phyloP scores from a whole-genome alignment of 1,284 basidiomycete species.

The Melampsora medusae region DNA sequence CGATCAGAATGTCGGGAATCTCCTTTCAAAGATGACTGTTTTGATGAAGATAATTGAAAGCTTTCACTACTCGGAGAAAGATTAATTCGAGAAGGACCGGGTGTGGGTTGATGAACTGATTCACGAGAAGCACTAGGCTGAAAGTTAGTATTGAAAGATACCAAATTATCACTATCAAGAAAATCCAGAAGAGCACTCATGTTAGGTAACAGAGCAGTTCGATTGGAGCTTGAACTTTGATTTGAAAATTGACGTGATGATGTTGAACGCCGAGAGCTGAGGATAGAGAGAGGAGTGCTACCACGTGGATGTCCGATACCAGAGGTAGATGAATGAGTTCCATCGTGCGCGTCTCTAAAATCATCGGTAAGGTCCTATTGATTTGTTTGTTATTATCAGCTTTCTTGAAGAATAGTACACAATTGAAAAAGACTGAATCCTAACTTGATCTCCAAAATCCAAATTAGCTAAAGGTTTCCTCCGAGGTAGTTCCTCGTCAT shows the following conservation, averaged over 20 bases:
- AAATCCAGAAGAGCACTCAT: slow-evolving; percentile 32
- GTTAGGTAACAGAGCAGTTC: slow-evolving; percentile 16
- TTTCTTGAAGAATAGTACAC: not conserved
- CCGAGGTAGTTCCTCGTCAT: not conserved
- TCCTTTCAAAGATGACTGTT: not conserved
- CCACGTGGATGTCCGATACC: slow-evolving; percentile 43
- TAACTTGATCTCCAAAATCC: slow-evolving; percentile 35
- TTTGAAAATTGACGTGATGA: slow-evolving; percentile 17
- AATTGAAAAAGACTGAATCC: not conserved
- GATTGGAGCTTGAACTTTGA: slow-evolving; percentile 26
- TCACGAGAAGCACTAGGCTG: slow-evolving; percentile 25
- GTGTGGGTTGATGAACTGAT: not conserved
- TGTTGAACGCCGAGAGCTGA: slow-evolving; percentile 38
- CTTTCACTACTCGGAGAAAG: not conserved
- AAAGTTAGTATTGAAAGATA: slow-evolving; percentile 15
- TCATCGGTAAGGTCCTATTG: slow-evolving; percentile 41
- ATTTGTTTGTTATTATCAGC: not conserved
- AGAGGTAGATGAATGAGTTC: slow-evolving; percentile 30
- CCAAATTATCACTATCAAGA: slow-evolving; percentile 27
- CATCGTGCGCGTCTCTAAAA: slow-evolving; percentile 25
- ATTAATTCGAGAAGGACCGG: slow-evolving; percentile 15
- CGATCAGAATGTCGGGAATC: not conserved
- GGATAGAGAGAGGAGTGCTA: slow-evolving; percentile 33
- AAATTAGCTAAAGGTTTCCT: slow-evolving; percentile 21
- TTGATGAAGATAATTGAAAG: not conserved